These are phyloP conservation scores for Rugosomyces carneus DNA, from an alignment of 1,284 basidiomycete species.

Conservation along the genomic window DNA sequence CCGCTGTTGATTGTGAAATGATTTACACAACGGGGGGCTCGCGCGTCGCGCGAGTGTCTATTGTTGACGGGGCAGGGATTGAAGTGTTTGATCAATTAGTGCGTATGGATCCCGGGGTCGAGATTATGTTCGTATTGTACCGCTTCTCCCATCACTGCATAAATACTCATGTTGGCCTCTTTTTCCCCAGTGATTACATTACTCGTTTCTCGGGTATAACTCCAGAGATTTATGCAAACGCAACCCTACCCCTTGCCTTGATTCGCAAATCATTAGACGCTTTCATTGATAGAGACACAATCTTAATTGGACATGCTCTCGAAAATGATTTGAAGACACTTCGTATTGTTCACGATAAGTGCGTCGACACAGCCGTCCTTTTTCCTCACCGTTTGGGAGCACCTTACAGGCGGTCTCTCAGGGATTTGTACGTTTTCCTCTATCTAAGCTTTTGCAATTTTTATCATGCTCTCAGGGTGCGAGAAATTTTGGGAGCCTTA, in stretches of 20 bases:
- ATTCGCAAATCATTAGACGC: conserved; percentile 63
- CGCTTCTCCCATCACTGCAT: not conserved
- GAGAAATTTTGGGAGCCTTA: conserved; percentile 66
- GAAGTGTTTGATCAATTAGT: conserved; percentile 81
- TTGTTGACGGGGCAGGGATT: conserved; percentile 70
- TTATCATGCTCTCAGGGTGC: conserved; percentile 42
- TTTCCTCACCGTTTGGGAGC: conserved; percentile 78
- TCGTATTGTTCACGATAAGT: conserved; percentile 74
- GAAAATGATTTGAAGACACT: conserved; percentile 90
- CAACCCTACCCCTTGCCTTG: conserved; percentile 57
- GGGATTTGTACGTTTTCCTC: conserved; percentile 58
- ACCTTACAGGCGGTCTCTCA: conserved; percentile 73
- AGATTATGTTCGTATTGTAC: conserved; percentile 60
- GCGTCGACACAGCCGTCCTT: conserved; percentile 80
- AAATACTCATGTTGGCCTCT: conserved; percentile 8
- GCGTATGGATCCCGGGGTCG: conserved; percentile 69
- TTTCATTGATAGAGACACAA: conserved; percentile 72
- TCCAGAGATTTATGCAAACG: conserved; percentile 50
- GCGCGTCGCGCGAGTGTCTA: conserved; percentile 81
- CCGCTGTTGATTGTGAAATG: conserved; percentile 90
- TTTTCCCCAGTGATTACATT: conserved; percentile 68
- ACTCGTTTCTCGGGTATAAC: conserved; percentile 88
- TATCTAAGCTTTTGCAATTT: not conserved
- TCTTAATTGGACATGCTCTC: conserved; percentile 79
- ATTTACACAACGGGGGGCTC: conserved; percentile 87